Conservation (phyloP, 495 filamentous ascomycete species). For the Aspergillus kassunensis region DNA sequence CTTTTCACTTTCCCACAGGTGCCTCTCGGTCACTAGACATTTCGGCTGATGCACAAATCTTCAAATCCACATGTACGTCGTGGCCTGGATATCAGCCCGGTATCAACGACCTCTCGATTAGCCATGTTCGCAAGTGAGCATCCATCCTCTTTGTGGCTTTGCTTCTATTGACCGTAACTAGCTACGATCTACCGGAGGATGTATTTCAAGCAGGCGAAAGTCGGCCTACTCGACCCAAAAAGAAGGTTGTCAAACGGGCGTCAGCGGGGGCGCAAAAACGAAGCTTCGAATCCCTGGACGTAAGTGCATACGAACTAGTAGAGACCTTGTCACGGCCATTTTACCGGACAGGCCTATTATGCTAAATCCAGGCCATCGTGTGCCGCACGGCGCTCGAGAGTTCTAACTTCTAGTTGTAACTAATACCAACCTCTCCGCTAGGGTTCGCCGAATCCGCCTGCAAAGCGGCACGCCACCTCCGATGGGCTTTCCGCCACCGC, state of each 20-base stretch:
- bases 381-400: conserved; percentile 16
- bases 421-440: conserved; percentile 32
- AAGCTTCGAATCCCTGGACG: conserved; percentile 42
- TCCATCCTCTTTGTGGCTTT: not conserved
- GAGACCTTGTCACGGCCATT: conserved; percentile 22
- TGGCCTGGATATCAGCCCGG: conserved; percentile 63
- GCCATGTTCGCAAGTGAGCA: conserved; percentile 72
- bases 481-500: conserved; percentile 27
- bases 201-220: conserved; percentile 80
- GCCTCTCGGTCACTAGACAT: conserved; percentile 55
- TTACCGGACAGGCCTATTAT: not conserved
- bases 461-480: conserved; percentile 39
- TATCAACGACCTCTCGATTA: conserved; percentile 63
- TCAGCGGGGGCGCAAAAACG: conserved; percentile 39
- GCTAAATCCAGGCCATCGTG: conserved; percentile 21
- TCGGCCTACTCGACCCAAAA: conserved; percentile 60
- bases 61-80: conserved; percentile 64
- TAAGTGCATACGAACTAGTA: conserved; percentile 37
- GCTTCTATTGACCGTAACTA: conserved; percentile 32
- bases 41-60: conserved; percentile 67
- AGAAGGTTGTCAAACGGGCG: conserved; percentile 52
- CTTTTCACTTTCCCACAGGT: conserved; percentile 30
- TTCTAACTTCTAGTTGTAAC: conserved; percentile 29
- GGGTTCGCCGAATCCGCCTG: conserved; percentile 30
- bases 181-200: conserved; percentile 82